Base-by-base conservation (phyloP, 805 yeast species). In the Jamesozyma piceae region DNA sequence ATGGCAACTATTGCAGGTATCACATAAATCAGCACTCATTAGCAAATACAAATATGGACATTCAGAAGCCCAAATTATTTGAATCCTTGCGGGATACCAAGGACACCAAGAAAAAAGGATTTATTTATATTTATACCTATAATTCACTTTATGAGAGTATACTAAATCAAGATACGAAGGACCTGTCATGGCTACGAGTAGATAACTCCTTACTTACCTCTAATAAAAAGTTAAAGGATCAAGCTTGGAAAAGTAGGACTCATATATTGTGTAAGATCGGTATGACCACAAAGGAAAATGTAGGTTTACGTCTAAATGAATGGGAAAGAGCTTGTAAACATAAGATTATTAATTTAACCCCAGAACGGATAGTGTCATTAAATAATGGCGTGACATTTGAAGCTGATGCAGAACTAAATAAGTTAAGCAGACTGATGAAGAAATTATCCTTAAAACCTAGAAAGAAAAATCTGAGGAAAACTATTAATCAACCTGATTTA, bases 211-310 rank as follows among this genome's bases (percentile, higher is more conserved):
- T 50, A 5, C 39, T 47, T 6, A 22, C 35, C 11, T 31, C 37
- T 20, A 34, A 26, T 18, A 31, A 30, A 18, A 17, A 32, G 19
- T 8, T 24, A 3, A 30, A 14, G 17, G 38, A 41, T 17, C 42
- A 45, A 6, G 44, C 43, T 24, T 58, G 62, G 62, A 35, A 39
- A 14, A 36, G 38, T 22, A 42, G 41, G 15, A 49, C 43, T 28
- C 44, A 46, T 24, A 54, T 60, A 4, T 47, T 60, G 13, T 48
- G 57, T 43, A 60, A 60, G 35, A 51, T 60, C 20, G 65, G 65
- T 2, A 54, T 60, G 61, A 60, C 65, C 2, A 55, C 58, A 1
- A 50, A 49, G 21, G 24, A 39, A 17, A 37, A 47, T 18, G 65
- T 58, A 15, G 43, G 43, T n/a, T 37, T 49, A 9, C 45, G 65